Percentiles rank a stretch among this genome's conserved stretches.
Conservation (phyloP, 2,329 filamentous ascomycete genomes). For the Aureobasidium musti region DNA sequence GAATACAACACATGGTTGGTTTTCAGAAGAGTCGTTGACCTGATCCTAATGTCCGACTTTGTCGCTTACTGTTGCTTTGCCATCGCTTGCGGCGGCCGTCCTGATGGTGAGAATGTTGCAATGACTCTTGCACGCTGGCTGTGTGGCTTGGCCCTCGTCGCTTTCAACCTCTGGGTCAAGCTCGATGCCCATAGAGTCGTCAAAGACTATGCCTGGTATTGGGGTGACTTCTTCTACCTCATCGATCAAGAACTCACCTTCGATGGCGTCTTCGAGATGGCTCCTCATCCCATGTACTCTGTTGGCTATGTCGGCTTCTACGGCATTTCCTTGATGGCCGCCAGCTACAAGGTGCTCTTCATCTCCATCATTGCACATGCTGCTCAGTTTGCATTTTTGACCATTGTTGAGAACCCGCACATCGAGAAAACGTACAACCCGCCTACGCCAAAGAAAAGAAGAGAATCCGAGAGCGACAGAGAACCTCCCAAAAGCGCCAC, state of each 20-base stretch:
- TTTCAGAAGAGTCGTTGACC: conserved; percentile 90
- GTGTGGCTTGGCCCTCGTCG: conserved; percentile 73
- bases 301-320: conserved; percentile 98
- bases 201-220: conserved; percentile 99
- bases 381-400: conserved; percentile 90
- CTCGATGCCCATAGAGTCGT: conserved; percentile 96
- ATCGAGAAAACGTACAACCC: conserved; percentile 98
- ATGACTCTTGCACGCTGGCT: conserved; percentile 76
- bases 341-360: conserved; percentile 95
- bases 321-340: conserved; percentile 96
- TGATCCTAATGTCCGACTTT: conserved; percentile 99
- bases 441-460: conserved; percentile 67
- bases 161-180: conserved; percentile 99
- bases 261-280: conserved; percentile 98
- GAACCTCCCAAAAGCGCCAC: conserved; percentile 46
- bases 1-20: conserved; percentile 99
- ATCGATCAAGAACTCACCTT: conserved; percentile 98
- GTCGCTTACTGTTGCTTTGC: conserved; percentile 96
- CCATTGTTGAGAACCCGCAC: conserved; percentile 91
- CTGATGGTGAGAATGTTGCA: conserved; percentile 67
- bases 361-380: conserved; percentile 95
- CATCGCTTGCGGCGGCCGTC: conserved; percentile 77
- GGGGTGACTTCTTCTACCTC: conserved; percentile 99
- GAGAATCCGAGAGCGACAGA: conserved; percentile 42
- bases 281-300: conserved; percentile 98